phyloP scores from a whole-genome alignment of 352 stramenopile genomes.

The Phytopythium litorale region DNA sequence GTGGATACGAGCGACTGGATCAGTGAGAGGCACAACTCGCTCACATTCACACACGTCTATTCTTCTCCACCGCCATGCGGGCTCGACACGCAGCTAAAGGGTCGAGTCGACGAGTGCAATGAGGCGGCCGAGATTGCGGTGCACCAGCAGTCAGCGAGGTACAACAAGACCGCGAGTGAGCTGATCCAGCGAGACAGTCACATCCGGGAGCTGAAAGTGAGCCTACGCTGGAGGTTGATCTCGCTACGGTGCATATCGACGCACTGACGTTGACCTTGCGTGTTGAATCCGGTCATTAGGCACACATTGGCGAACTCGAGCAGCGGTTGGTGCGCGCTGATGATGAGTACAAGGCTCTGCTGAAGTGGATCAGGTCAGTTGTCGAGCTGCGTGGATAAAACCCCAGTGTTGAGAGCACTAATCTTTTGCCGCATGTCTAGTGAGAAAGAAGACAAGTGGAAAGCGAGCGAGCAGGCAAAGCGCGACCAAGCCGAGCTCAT shows the following conservation, averaged over 20 bases:
- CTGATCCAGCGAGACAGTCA: background rate
- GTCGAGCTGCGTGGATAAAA: background rate
- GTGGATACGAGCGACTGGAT: background rate
- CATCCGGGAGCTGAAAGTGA: background rate
- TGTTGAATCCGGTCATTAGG: background rate
- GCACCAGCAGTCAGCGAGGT: constrained; percentile 3
- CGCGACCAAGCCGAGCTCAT: constrained; percentile 38
- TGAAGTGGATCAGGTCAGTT: constrained; percentile 8
- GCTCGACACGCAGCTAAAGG: background rate
- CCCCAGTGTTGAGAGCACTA: constrained; percentile 8
- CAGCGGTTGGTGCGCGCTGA: background rate
- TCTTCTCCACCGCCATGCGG: background rate
- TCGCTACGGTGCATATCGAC: too few relatives aligned
- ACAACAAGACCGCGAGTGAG: constrained; percentile 4
- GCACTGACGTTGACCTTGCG: background rate
- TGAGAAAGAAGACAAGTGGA: constrained; percentile 39
- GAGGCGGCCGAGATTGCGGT: background rate
- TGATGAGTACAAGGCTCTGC: constrained; percentile 1
- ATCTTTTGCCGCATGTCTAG: constrained; percentile 8
- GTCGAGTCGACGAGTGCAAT: background rate
- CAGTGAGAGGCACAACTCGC: too few relatives aligned
- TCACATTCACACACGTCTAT: too few relatives aligned
- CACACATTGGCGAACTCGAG: background rate
- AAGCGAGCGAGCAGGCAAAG: constrained; percentile 22
- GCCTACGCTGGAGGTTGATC: background rate